Conservation (phyloP, 2,329 filamentous ascomycete genomes). For the Emergomyces pasteurianus region DNA sequence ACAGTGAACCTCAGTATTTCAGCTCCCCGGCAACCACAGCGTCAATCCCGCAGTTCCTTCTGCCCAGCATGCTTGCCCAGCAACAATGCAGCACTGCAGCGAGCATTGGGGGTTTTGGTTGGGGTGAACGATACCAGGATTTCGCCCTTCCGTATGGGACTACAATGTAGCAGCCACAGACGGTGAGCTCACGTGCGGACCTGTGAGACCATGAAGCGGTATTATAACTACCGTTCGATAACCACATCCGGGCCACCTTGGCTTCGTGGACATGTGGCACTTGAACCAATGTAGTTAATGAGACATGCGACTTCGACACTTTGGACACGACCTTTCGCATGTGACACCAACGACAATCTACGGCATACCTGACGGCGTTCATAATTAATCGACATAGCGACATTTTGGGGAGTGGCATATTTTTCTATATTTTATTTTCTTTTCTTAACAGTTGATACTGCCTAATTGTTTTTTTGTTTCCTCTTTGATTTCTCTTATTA, state of each 20-base stretch:
- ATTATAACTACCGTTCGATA: slow-evolving; percentile 4
- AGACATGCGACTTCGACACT: slow-evolving; percentile 27
- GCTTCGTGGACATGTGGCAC: slow-evolving; percentile 8
- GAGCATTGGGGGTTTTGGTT: slow-evolving; percentile 68
- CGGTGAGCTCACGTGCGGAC: slow-evolving; percentile 11
- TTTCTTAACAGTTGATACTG: slow-evolving; percentile 24
- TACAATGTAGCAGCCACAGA: slow-evolving; percentile 60
- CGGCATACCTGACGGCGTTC: slow-evolving; percentile 45
- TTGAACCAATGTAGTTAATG: slow-evolving; percentile 14
- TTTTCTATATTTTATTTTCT: slow-evolving; percentile 27
- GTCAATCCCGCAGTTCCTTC: slow-evolving; percentile 62
- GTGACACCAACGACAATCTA: slow-evolving; percentile 29
- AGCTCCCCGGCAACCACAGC: slow-evolving; percentile 63
- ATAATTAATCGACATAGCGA: slow-evolving; percentile 31
- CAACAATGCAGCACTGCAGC: slow-evolving; percentile 70
- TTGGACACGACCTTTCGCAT: slow-evolving; percentile 18
- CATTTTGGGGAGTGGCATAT: slow-evolving; percentile 23
- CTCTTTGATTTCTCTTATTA: slow-evolving; percentile 26
- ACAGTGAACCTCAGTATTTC: slow-evolving; percentile 55
- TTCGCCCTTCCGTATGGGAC: slow-evolving; percentile 60
- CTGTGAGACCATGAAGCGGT: slow-evolving; percentile 4
- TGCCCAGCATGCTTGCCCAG: slow-evolving; percentile 76
- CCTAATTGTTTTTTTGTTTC: slow-evolving; percentile 31
- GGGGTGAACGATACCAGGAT: slow-evolving; percentile 67
- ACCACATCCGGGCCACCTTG: background rate